Evolutionary conservation across 345 rosid species (phyloP).

Genomic region (Erucastrum elatum): DNA sequence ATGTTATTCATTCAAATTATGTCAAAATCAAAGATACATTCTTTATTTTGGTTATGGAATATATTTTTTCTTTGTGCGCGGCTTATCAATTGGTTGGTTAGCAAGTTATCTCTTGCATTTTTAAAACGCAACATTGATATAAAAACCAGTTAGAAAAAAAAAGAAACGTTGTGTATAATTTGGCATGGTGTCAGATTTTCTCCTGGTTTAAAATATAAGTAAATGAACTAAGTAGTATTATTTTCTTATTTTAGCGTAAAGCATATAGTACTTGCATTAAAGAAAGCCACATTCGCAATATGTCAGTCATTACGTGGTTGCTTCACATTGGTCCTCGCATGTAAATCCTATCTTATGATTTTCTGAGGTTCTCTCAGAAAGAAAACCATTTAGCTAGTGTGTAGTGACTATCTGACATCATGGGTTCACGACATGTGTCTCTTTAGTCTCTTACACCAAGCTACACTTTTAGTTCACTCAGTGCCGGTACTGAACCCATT

Average conservation of each 20-base stretch:
- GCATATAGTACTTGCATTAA: not conserved
- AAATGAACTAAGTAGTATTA: not conserved
- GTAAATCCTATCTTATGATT: not conserved
- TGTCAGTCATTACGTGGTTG: not conserved
- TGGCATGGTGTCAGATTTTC: constrained; percentile 16
- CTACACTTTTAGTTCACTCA: not conserved
- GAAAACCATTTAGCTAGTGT: not conserved
- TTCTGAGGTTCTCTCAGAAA: constrained; percentile 2
- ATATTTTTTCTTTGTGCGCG: no score
- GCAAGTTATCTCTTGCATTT: no score
- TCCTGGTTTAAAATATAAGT: not conserved
- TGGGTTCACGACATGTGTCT: constrained; percentile 26
- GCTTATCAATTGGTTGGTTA: no score
- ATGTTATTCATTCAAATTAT: no score
- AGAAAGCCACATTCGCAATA: not conserved
- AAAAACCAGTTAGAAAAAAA: no score
- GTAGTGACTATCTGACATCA: not conserved
- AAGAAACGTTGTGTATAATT: not conserved
- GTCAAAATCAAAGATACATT: no score
- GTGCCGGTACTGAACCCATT: no score
- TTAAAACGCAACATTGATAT: no score
- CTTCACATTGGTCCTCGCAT: not conserved
- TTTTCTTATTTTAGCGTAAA: no score
- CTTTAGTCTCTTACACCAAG: not conserved
- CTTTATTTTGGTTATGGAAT: no score